A percentile compares a stretch with the other conserved stretches of the same genome.
phyloP scores from a whole-genome alignment of 306 rosid species.

The Vicia sativa region DNA sequence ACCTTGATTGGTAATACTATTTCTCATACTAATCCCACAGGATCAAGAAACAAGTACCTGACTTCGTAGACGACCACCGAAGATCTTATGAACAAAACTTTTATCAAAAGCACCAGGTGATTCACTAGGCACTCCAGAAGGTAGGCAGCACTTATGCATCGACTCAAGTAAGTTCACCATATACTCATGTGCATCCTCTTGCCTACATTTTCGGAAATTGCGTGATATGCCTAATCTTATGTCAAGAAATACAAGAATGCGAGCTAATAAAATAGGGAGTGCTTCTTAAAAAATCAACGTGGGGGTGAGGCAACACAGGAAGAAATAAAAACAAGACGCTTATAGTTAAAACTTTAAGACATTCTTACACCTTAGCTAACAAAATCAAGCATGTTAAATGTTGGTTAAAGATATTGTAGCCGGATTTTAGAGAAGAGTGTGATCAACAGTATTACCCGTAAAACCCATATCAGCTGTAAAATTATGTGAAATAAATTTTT shows the following conservation, averaged over 20 bases:
- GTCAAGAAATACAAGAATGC: slow-evolving; percentile 57
- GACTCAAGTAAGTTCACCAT: slow-evolving; percentile 98
- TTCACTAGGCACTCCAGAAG: slow-evolving; percentile 92
- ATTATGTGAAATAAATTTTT: not conserved
- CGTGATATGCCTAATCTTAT: slow-evolving; percentile 79
- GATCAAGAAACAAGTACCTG: slow-evolving; percentile 58
- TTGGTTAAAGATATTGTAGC: not conserved
- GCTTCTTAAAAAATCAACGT: not conserved
- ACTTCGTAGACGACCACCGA: slow-evolving; percentile 93
- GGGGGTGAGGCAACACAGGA: not conserved
- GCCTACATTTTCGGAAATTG: slow-evolving; percentile 81
- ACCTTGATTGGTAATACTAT: not conserved
- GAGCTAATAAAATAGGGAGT: slow-evolving; percentile 2
- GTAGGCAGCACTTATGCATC: slow-evolving; percentile 96
- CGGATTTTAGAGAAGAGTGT: not conserved
- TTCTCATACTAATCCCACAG: not conserved
- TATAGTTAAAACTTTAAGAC: not conserved
- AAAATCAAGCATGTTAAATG: not conserved
- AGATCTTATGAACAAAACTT: slow-evolving; percentile 95
- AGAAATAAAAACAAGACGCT: too few species aligned
- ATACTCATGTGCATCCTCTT: slow-evolving; percentile 99
- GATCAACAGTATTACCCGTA: not conserved
- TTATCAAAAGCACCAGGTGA: slow-evolving; percentile 93
- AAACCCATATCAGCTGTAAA: not conserved
- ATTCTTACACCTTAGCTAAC: not conserved